Evolutionary conservation across 345 rosid species (phyloP).

Genomic region (Citrus cavaleriei): DNA sequence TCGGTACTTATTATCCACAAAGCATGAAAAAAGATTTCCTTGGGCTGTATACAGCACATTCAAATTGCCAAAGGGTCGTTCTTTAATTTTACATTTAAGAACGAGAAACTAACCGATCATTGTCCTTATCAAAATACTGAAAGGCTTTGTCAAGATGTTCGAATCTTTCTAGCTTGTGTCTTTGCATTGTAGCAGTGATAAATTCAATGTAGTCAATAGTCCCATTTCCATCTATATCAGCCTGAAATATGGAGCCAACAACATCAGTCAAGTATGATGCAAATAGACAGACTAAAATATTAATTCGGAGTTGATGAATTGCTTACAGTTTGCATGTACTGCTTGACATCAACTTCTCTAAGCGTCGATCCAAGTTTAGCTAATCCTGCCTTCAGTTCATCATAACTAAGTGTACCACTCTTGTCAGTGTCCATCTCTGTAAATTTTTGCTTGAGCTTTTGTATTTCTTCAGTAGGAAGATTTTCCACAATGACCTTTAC

Average conservation of each 20-base stretch:
- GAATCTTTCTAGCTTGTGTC: conserved; percentile 69
- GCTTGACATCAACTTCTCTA: conserved; percentile 66
- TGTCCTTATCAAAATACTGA: conserved; percentile 80
- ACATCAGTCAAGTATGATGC: neutral
- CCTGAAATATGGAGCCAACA: conserved; percentile 33
- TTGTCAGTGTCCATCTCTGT: conserved; percentile 81
- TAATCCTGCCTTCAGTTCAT: conserved; percentile 71
- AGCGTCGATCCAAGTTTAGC: conserved; percentile 78
- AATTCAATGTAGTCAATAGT: conserved; percentile 81
- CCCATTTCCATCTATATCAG: conserved; percentile 90
- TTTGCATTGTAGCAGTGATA: conserved; percentile 84
- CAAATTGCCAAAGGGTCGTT: neutral
- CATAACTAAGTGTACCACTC: conserved; percentile 78
- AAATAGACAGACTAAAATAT: neutral
- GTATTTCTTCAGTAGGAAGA: conserved; percentile 72
- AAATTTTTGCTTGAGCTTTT: conserved; percentile 74
- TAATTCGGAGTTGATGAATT: neutral
- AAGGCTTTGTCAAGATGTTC: conserved; percentile 78
- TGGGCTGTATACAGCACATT: neutral
- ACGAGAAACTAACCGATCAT: conserved; percentile 54
- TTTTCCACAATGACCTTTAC: conserved; percentile 79
- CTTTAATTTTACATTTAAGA: neutral
- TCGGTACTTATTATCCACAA: too few relatives aligned
- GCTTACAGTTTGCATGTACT: conserved; percentile 90
- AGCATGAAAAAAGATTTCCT: neutral